These are phyloP conservation scores for Rhododendron simsii DNA, from an alignment of 148 eudicot species.

Conservation along the genomic window DNA sequence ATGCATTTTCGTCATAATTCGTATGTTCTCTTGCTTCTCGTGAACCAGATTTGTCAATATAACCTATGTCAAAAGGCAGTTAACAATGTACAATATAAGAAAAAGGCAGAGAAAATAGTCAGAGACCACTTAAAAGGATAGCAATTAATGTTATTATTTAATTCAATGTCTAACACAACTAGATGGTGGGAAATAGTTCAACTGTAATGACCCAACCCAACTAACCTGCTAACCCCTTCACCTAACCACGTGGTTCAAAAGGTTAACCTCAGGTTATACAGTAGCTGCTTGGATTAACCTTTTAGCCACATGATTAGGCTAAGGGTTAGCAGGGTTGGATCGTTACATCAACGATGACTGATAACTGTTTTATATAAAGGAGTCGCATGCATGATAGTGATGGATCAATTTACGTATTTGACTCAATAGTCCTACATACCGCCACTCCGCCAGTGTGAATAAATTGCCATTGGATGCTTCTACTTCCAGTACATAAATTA, in stretches of 20 bases:
- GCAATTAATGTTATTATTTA: neutral
- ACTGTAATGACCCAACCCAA: too few relatives aligned
- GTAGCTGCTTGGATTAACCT: too few relatives aligned
- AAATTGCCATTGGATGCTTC: neutral
- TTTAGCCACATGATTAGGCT: too few relatives aligned
- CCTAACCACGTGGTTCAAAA: too few relatives aligned
- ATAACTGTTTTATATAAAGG: neutral
- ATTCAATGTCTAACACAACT: neutral
- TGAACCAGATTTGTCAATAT: slow-evolving; percentile 62
- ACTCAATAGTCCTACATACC: too few relatives aligned
- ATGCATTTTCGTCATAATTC: slow-evolving; percentile 99
- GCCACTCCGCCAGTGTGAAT: too few relatives aligned
- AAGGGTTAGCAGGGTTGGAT: too few relatives aligned
- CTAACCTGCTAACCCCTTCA: too few relatives aligned
- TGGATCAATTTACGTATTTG: neutral
- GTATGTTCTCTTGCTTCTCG: slow-evolving; percentile 72
- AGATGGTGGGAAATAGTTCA: neutral
- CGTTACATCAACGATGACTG: neutral
- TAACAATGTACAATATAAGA: neutral
- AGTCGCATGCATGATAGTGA: neutral
- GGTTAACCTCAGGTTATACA: too few relatives aligned
- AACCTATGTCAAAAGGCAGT: slow-evolving; percentile 34
- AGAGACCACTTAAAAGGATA: neutral
- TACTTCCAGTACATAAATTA: too few relatives aligned
- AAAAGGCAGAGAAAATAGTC: neutral